These are phyloP conservation scores for Lophium mytilinum DNA, from an alignment of 495 filamentous ascomycete species.

Conservation along the genomic window DNA sequence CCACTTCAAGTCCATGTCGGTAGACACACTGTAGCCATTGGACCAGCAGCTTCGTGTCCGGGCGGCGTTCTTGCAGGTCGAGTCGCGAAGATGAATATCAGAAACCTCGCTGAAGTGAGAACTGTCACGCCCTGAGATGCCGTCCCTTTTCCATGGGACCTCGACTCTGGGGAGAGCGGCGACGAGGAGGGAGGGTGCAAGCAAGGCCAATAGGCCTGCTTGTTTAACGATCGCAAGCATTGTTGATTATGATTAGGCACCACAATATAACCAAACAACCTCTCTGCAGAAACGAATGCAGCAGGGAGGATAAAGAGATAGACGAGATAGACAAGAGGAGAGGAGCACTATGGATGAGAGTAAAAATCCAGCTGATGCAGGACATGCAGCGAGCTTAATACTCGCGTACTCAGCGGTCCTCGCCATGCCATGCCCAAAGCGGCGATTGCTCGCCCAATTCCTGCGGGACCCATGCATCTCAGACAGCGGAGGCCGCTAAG, in stretches of 20 bases:
- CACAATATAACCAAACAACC: background rate
- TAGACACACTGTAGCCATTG: conserved; percentile 8
- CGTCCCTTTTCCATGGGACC: conserved; percentile 16
- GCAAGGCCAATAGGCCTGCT: conserved; percentile 4
- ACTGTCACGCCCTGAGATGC: background rate
- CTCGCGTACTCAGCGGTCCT: background rate
- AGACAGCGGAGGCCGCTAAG: conserved; percentile 3
- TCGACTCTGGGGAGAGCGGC: conserved; percentile 2
- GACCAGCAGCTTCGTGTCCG: conserved; percentile 14
- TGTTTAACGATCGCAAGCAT: conserved; percentile 19
- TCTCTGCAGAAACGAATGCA: conserved; percentile 7
- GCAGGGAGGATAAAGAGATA: background rate
- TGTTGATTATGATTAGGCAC: background rate
- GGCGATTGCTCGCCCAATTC: background rate
- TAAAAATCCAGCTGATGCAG: background rate
- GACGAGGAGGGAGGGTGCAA: conserved; percentile 4
- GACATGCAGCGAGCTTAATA: conserved; percentile 11
- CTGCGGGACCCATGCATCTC: no score
- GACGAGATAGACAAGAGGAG: background rate
- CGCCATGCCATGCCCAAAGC: background rate
- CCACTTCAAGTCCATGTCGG: conserved; percentile 23
- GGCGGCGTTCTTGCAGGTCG: conserved; percentile 13
- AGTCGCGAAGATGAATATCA: background rate
- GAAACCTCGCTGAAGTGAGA: background rate
- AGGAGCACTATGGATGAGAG: background rate